Evolutionary conservation across 2,329 filamentous ascomycete genomes (phyloP), one percentile per base, ranked within the genome.

Genomic region (Helminthosporium solani): DNA sequence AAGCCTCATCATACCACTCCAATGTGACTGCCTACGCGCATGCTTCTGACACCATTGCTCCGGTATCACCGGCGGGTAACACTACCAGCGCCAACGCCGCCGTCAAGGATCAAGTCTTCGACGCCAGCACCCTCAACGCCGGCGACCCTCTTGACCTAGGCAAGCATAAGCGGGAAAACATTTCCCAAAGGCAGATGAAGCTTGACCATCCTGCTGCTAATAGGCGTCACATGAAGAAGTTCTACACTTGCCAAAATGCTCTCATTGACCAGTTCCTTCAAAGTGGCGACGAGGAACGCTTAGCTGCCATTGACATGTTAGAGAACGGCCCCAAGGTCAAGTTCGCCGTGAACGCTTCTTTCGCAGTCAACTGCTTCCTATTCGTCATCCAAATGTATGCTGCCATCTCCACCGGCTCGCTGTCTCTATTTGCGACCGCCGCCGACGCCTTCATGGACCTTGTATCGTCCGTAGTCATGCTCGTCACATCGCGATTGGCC

Each of bases 361-460:
- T 69, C 34, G 8, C 50, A 0, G 67, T 71, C 49, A 70, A 71
- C 53, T 69, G 69, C 46, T 80, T 70, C 49, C 69, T 82, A 21
- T 82, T 82, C 55, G 54, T 79, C 59, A 82, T 82, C 47, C 79
- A 83, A 68, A 64, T 81, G 42, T 82, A 82, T 58, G 80, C 79
- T 33, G 79, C 79, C 41, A 68, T 82, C 42, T 77, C 77, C 27
- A 82, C 79, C 1, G 78, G 78, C 9, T 85, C 82, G 14, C 72
- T 85, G 49, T 81, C 81, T 1, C 74, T 85, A 16, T 83, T 85
- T 50, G 82, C 82, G 14, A 85, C 82, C n/a, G 78, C 83, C 20
- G 81, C 83, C 35, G 82, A 85, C 69, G 82, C 82, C 4, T 83
- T 83, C 64, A 80, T 85, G 77, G 82, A 85, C 58, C 76, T 85